Base-by-base conservation (phyloP, 495 filamentous ascomycete species). In the Penicillium dipodomyicola region DNA sequence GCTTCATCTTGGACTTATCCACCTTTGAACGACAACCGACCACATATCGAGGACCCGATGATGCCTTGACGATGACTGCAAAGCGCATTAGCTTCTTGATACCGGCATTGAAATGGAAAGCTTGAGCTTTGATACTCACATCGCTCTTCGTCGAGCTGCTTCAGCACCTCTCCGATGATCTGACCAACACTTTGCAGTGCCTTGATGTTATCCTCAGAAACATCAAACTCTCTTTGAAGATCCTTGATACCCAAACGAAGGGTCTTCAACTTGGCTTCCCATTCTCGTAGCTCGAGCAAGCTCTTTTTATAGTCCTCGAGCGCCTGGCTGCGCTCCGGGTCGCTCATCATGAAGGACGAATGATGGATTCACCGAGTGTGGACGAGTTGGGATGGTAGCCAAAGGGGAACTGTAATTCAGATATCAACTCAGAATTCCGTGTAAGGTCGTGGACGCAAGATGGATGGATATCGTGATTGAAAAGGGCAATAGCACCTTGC, bases 131-230 rank as follows among this genome's bases (percentile, higher is more conserved):
- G 20, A 45, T 33, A 64, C 61, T 30, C 76, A 97, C 94, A 99
- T 90, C 94, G 81, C 80, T 99, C 94, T 61, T 99, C 94, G 69
- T 99, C 94, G 35, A 99, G 83, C 76, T 99, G 94, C 77, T 99
- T 99, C 63, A 99, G 76, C 59, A 99, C 94, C 73, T 99, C 94
- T 57, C 94, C 94, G 72, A 99, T 97, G 73, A 99, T 99, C 76
- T 99, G 94, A 35, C 94, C 94, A 32, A 99, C 94, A 76, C 95
- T 97, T 80, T 99, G 94, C 64, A 99, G 74, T 60, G 94, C 94
- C 80, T 99, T 99, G 81, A 99, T 97, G 78, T 97, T 97, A 59
- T 99, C 95, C 74, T 99, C 94, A 25, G 94, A 97, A 52, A 92
- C 84, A 72, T 97, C 92, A 64, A 92, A 97, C 57, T 97, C 92